phyloP scores from a whole-genome alignment of 164 flowering plant species.

The Umbilicus rupestris region DNA sequence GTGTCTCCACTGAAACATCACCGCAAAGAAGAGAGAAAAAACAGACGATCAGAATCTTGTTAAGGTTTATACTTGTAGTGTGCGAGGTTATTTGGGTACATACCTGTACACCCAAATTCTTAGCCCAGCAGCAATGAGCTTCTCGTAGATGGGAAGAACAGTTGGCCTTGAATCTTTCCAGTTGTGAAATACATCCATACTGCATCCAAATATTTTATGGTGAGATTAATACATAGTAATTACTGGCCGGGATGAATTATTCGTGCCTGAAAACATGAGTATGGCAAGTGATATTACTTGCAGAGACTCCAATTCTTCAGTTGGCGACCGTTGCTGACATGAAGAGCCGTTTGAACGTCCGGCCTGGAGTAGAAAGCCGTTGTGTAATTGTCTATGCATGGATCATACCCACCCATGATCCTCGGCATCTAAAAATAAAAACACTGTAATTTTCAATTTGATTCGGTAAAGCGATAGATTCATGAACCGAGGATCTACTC shows the following conservation, averaged over 20 bases:
- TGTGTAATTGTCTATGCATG: slow-evolving; percentile 77
- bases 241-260: not conserved
- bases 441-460: too few relatives aligned
- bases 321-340: slow-evolving; percentile 55
- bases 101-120: slow-evolving; percentile 97
- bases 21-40: not conserved
- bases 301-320: slow-evolving; percentile 82
- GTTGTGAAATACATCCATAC: slow-evolving; percentile 29
- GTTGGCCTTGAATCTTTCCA: slow-evolving; percentile 66
- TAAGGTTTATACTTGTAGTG: not conserved
- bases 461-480: too few relatives aligned
- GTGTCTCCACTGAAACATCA: slow-evolving; percentile 74
- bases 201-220: slow-evolving; percentile 27
- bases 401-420: slow-evolving; percentile 85
- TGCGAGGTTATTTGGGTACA: not conserved
- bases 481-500: too few relatives aligned
- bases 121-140: slow-evolving; percentile 72
- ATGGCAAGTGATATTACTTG: slow-evolving; percentile 46
- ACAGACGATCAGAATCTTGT: not conserved
- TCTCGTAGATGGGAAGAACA: slow-evolving; percentile 77
- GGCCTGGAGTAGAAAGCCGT: slow-evolving; percentile 57
- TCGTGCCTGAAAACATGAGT: not conserved
- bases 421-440: slow-evolving; percentile 88
- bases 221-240: not conserved
- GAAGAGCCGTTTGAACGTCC: slow-evolving; percentile 88